phyloP scores from a whole-genome alignment of 768 basidiomycete species.

The Podaxis mareebaensis region DNA sequence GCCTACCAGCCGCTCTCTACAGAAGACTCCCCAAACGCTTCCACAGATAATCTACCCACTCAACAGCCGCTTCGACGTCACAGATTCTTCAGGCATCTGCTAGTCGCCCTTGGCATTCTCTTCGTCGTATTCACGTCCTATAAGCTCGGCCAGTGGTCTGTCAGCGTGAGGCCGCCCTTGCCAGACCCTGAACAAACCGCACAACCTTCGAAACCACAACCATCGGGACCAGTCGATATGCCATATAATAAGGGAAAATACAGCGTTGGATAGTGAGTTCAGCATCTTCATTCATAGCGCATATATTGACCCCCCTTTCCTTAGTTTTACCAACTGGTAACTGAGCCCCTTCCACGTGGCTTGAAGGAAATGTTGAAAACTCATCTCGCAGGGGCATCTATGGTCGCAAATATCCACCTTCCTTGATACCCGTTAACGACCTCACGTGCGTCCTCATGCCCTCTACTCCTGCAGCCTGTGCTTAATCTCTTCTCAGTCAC shows the following conservation, averaged over 20 bases:
- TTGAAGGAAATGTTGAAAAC: not conserved
- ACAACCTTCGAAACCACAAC: not conserved
- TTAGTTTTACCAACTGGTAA: constrained; percentile 80
- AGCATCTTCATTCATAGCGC: not conserved
- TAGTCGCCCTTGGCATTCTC: constrained; percentile 36
- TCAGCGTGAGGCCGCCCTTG: constrained; percentile 12
- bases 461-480: constrained; percentile 11
- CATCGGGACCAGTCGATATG: constrained; percentile 16
- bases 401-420: constrained; percentile 88
- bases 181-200: not conserved
- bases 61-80: constrained; percentile 23
- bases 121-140: constrained; percentile 41
- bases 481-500: constrained; percentile 49
- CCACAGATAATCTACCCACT: constrained; percentile 23
- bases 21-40: constrained; percentile 20
- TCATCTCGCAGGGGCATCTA: constrained; percentile 79
- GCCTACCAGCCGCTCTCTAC: constrained; percentile 26
- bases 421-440: constrained; percentile 76
- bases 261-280: constrained; percentile 78
- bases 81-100: constrained; percentile 15
- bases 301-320: constrained; percentile 16
- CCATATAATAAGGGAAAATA: constrained; percentile 58
- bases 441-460: constrained; percentile 65
- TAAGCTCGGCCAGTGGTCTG: constrained; percentile 44
- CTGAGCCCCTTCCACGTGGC: not conserved